These are phyloP conservation scores for Leccinum pachyderme DNA, from an alignment of 1,284 basidiomycete genomes.

Conservation along the genomic window DNA sequence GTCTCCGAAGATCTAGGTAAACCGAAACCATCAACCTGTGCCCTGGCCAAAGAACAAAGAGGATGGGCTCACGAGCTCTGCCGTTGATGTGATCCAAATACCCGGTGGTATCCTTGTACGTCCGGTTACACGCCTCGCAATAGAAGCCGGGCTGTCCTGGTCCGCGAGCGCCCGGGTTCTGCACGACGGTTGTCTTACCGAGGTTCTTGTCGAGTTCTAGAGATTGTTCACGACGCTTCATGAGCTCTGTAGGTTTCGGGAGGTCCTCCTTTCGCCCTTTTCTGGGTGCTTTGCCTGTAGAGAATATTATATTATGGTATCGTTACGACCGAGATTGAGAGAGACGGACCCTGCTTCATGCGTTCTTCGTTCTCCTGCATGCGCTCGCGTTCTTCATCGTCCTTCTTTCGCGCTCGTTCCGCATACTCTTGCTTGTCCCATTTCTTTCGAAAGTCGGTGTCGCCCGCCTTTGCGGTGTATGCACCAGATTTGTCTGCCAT, in stretches of 20 bases:
- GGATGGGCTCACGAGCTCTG: conserved; percentile 72
- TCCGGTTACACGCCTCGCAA: conserved; percentile 87
- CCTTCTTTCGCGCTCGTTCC: conserved; percentile 72
- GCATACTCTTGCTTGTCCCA: conserved; percentile 87
- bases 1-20: conserved; percentile 74
- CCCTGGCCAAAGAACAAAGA: conserved; percentile 1
- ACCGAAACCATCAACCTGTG: neutral
- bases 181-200: conserved; percentile 88
- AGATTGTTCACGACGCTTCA: conserved; percentile 79
- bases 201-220: conserved; percentile 91
- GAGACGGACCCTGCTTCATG: conserved; percentile 68
- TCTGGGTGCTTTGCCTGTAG: conserved; percentile 77
- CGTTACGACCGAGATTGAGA: neutral
- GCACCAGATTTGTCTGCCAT: conserved; percentile 66
- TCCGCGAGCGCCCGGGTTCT: conserved; percentile 75
- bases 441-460: conserved; percentile 79
- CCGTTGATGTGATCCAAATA: conserved; percentile 98
- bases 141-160: conserved; percentile 90
- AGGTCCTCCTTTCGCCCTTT: conserved; percentile 65
- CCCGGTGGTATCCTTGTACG: conserved; percentile 89
- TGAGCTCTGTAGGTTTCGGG: conserved; percentile 86
- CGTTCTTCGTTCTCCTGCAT: conserved; percentile 86
- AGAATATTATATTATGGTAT: neutral
- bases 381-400: conserved; percentile 72
- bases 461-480: conserved; percentile 59